Conservation (phyloP, 2,329 filamentous ascomycete species). For the Zalaria sp. region DNA sequence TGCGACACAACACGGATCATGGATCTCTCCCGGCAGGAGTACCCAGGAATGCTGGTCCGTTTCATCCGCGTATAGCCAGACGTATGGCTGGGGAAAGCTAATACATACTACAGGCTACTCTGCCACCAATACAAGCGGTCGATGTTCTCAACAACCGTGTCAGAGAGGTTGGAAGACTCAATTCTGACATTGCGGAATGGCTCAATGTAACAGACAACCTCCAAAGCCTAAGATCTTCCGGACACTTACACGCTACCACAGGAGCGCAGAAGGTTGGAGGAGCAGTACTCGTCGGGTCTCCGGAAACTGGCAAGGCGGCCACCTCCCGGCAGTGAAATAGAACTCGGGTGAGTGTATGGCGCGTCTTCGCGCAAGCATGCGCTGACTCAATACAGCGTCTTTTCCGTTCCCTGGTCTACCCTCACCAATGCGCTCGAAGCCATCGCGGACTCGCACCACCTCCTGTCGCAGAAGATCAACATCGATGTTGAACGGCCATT, state of each 20-base stretch:
- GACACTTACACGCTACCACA: conserved; percentile 23
- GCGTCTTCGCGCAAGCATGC: not conserved
- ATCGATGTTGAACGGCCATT: conserved; percentile 76
- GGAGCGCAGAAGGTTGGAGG: conserved; percentile 88
- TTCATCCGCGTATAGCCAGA: conserved; percentile 8
- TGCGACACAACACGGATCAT: conserved; percentile 24
- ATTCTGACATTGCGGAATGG: conserved; percentile 90
- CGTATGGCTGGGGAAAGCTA: not conserved
- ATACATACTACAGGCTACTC: conserved; percentile 44
- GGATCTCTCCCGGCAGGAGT: conserved; percentile 58
- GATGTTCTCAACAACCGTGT: conserved; percentile 74
- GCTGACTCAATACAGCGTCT: conserved; percentile 47
- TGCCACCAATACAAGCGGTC: conserved; percentile 73
- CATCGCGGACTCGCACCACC: conserved; percentile 70
- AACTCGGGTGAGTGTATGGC: conserved; percentile 62
- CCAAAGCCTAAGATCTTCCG: not conserved
- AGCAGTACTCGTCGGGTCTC: conserved; percentile 70
- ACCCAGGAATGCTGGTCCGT: conserved; percentile 86
- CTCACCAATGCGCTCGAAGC: conserved; percentile 67
- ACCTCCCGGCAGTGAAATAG: conserved; percentile 59
- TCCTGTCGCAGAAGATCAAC: conserved; percentile 69
- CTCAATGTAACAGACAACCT: conserved; percentile 54
- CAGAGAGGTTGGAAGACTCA: conserved; percentile 72
- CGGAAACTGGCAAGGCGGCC: conserved; percentile 66
- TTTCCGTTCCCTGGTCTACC: conserved; percentile 79